Percentiles rank a stretch among this genome's conserved stretches.
Evolutionary conservation across 2,329 filamentous ascomycete species (phyloP).

Genomic region (Phaeosphaeria sp.): DNA sequence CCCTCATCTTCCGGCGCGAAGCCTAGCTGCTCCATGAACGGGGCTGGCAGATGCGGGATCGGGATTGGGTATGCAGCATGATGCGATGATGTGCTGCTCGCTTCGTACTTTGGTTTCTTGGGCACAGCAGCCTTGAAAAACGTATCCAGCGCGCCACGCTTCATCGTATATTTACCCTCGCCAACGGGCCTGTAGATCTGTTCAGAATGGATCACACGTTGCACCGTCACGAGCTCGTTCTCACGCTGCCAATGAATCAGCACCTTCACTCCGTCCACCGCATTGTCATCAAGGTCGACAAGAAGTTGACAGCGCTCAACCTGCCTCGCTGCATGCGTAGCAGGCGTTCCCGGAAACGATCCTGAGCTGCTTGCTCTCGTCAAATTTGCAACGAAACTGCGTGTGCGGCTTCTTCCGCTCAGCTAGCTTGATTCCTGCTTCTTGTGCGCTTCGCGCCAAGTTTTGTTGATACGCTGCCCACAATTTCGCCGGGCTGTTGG

Average conservation of each 20-base stretch:
- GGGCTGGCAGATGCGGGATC: constrained; percentile 56
- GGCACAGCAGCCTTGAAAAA: constrained; percentile 66
- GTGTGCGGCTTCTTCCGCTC: background rate
- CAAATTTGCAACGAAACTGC: background rate
- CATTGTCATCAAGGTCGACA: background rate
- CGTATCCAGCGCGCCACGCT: constrained; percentile 70
- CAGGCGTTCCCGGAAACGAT: no score
- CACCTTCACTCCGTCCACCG: background rate
- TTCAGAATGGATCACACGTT: background rate
- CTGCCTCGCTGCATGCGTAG: background rate
- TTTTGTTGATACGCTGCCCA: background rate
- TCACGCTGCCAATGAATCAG: background rate
- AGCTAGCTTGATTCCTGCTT: background rate
- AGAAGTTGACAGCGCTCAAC: background rate
- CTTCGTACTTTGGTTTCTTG: constrained; percentile 50
- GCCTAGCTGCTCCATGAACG: constrained; percentile 52
- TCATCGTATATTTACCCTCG: constrained; percentile 19
- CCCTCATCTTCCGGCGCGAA: constrained; percentile 60
- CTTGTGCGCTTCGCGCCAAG: background rate
- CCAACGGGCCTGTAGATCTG: background rate
- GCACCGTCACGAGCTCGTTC: background rate
- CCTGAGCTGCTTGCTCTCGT: background rate
- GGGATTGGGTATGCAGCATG: constrained; percentile 63
- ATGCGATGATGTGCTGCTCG: constrained; percentile 37
- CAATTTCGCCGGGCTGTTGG: background rate